A percentile compares a stretch with the other conserved stretches of the same genome.
Evolutionary conservation across 306 rosid species (phyloP).

Genomic region (Sphenostylis stenocarpa): DNA sequence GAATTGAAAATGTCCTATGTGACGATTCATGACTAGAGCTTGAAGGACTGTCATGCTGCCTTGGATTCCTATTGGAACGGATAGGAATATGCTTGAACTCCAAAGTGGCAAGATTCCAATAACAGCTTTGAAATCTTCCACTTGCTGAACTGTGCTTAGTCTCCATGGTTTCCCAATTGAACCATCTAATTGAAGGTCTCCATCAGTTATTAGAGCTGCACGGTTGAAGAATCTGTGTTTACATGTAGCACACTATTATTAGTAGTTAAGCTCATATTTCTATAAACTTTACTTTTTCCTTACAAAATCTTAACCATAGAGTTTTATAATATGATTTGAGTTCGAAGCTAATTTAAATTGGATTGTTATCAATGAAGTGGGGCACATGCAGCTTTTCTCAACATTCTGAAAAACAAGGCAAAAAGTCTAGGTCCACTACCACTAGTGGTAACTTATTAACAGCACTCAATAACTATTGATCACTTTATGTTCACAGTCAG

Average conservation of each 20-base stretch:
- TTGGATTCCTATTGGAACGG: slow-evolving; percentile 47
- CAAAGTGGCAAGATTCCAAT: slow-evolving; percentile 53
- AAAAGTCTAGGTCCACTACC: not conserved
- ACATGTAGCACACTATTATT: not conserved
- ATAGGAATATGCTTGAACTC: slow-evolving; percentile 50
- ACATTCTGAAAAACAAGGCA: not conserved
- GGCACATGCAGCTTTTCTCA: not conserved
- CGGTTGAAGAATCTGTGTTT: slow-evolving; percentile 52
- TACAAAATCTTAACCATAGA: not conserved
- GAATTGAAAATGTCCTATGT: slow-evolving; percentile 51
- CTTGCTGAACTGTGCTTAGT: slow-evolving; percentile 57
- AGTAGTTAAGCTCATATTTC: not conserved
- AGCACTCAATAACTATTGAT: not conserved
- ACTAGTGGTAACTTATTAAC: not conserved
- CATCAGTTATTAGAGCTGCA: slow-evolving; percentile 50
- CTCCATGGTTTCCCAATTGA: slow-evolving; percentile 54
- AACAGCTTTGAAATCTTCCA: slow-evolving; percentile 53
- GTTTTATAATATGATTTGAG: no score
- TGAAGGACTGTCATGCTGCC: slow-evolving; percentile 57
- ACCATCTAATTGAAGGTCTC: slow-evolving; percentile 46
- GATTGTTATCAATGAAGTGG: no score
- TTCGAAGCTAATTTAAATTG: not conserved
- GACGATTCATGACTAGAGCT: slow-evolving; percentile 60
- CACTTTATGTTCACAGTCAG: no score
- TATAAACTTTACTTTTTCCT: not conserved